phyloP scores from a whole-genome alignment of 208 protist species.

The Trypanosoma boissoni region DNA sequence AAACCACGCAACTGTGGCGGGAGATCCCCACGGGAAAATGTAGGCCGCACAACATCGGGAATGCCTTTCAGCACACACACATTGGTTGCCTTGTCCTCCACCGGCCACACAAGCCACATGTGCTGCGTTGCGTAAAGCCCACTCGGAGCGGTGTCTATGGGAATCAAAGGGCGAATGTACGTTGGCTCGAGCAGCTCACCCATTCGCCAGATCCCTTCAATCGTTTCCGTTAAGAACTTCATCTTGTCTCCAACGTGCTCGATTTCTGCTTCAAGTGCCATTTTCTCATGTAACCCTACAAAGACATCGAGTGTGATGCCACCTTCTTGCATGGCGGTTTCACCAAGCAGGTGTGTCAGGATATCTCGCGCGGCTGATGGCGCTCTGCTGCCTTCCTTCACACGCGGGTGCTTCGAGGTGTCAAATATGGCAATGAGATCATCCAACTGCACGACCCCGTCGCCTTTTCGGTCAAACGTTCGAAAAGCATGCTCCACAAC shows the following conservation, averaged over 20 bases:
- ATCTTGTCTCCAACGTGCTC: conserved; percentile 50
- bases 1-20: conserved; percentile 73
- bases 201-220: conserved; percentile 70
- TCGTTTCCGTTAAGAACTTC: conserved; percentile 56
- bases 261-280: conserved; percentile 62
- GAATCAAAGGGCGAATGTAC: conserved; percentile 56
- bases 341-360: conserved; percentile 53
- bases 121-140: conserved; percentile 56
- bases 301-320: conserved; percentile 82
- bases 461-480: conserved; percentile 27
- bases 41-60: conserved; percentile 68
- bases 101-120: conserved; percentile 78
- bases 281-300: conserved; percentile 69
- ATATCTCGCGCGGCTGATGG: conserved; percentile 60
- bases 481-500: conserved; percentile 25
- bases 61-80: conserved; percentile 52
- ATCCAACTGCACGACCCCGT: conserved; percentile 41
- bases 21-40: conserved; percentile 72
- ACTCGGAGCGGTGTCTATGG: conserved; percentile 33
- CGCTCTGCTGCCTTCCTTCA: conserved; percentile 71
- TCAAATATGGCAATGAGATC: conserved; percentile 60
- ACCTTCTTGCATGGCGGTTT: conserved; percentile 45
- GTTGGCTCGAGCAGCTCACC: conserved; percentile 75
- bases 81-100: conserved; percentile 9
- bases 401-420: conserved; percentile 62